A percentile compares a stretch with the other conserved stretches of the same genome.
Evolutionary conservation across 1,284 basidiomycete genomes (phyloP).

Genomic region (Marasmius oreades): DNA sequence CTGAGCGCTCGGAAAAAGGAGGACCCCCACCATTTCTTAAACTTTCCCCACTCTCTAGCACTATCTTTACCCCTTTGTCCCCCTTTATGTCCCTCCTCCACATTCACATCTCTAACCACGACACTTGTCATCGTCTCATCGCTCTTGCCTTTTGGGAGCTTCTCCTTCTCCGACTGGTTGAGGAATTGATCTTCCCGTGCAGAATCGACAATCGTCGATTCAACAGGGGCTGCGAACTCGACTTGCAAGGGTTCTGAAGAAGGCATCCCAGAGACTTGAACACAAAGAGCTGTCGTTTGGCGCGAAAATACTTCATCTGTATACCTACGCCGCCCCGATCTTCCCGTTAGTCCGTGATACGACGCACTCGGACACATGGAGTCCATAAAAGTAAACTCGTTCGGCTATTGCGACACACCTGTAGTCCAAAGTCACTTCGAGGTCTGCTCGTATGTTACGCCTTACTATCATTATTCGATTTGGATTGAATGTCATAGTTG

Average conservation of each 20-base stretch:
- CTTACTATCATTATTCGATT: too few species aligned
- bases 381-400: too few species aligned
- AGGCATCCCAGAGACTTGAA: neutral
- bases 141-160: neutral
- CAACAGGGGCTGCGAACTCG: neutral
- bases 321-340: neutral
- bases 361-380: neutral
- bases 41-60: constrained; percentile 31
- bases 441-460: too few species aligned
- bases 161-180: neutral
- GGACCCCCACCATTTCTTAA: constrained; percentile 27
- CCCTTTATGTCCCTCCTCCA: neutral
- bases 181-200: neutral
- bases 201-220: neutral
- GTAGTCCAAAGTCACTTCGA: too few species aligned
- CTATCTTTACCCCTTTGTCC: constrained; percentile 31
- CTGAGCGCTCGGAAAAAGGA: neutral
- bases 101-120: neutral
- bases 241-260: neutral
- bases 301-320: too few species aligned
- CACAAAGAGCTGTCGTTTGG: neutral
- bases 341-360: neutral
- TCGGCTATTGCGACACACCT: too few species aligned
- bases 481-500: too few species aligned
- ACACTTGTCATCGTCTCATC: neutral